Percentiles rank a stretch among this genome's conserved stretches.
Conservation (phyloP, 192 early-diverging fungal genomes). For the Diversispora eburnea region DNA sequence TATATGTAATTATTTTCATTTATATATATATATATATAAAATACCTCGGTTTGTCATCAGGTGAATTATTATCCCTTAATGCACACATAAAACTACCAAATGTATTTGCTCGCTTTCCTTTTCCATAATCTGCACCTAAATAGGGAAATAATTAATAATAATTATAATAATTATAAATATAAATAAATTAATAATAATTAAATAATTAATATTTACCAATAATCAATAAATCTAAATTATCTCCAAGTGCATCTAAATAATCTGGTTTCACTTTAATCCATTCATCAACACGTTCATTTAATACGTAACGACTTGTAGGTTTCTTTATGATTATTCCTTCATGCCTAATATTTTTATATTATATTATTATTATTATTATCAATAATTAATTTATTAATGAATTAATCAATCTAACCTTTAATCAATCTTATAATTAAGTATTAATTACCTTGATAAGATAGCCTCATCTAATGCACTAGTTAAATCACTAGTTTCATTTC, state of each 20-base stretch:
- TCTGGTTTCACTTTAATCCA: conserved; percentile 85
- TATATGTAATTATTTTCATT: background rate
- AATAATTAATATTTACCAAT: conserved; percentile 52
- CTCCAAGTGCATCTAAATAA: conserved; percentile 63
- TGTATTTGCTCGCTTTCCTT: conserved; percentile 54
- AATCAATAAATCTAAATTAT: conserved; percentile 71
- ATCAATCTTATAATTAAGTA: background rate
- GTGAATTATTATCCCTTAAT: conserved; percentile 39
- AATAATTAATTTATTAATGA: too few relatives aligned
- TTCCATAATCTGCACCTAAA: conserved; percentile 51
- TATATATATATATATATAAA: too few relatives aligned
- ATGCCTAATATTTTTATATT: conserved; percentile 36
- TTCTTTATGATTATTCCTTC: conserved; percentile 72
- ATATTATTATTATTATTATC: too few relatives aligned
- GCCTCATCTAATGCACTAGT: conserved; percentile 54
- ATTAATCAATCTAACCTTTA: background rate
- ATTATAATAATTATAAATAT: conserved; percentile 2
- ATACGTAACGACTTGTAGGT: conserved; percentile 54
- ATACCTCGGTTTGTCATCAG: background rate
- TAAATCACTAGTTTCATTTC: conserved; percentile 54
- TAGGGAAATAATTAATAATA: background rate
- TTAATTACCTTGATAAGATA: conserved; percentile 54
- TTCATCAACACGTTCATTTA: conserved; percentile 45
- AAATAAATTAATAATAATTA: conserved; percentile 20
- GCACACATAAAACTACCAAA: conserved; percentile 60